phyloP scores from a whole-genome alignment of 1,139 yeast species.

The Yamadazyma sp. region DNA sequence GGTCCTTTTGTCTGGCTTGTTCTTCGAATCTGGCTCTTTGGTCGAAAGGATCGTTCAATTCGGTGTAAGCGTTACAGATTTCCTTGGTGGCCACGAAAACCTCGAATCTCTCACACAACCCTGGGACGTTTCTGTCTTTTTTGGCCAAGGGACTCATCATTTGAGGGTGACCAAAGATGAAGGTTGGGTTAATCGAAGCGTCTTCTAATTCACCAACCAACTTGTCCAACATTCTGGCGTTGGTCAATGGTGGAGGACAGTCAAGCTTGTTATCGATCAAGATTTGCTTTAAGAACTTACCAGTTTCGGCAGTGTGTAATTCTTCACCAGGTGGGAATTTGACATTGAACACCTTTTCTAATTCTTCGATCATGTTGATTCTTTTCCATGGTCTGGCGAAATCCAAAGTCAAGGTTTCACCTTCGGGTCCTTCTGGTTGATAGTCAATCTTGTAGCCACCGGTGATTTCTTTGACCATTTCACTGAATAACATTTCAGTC shows the following conservation, averaged over 20 bases:
- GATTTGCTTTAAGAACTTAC: constrained; percentile 80
- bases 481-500: constrained; percentile 92
- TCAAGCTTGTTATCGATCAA: constrained; percentile 81
- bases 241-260: constrained; percentile 95
- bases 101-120: constrained; percentile 97
- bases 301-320: constrained; percentile 92
- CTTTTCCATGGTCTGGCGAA: constrained; percentile 98
- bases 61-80: constrained; percentile 97
- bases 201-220: constrained; percentile 95
- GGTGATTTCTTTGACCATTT: constrained; percentile 94
- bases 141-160: constrained; percentile 99
- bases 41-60: constrained; percentile 97
- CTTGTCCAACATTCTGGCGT: constrained; percentile 98
- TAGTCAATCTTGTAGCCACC: constrained; percentile 83
- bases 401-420: constrained; percentile 75
- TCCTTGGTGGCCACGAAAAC: constrained; percentile 98
- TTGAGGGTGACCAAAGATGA: constrained; percentile 98
- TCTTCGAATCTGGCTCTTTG: constrained; percentile 97
- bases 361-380: constrained; percentile 93
- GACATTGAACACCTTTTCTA: constrained; percentile 82
- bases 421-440: constrained; percentile 91
- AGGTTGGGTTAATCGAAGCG: constrained; percentile 92
- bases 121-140: constrained; percentile 88
- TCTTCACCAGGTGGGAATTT: constrained; percentile 95
- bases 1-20: constrained; percentile 97